Percentiles rank a stretch among this genome's conserved stretches.
phyloP scores from a whole-genome alignment of 495 filamentous ascomycete genomes.

The Penicillium subrubescens region DNA sequence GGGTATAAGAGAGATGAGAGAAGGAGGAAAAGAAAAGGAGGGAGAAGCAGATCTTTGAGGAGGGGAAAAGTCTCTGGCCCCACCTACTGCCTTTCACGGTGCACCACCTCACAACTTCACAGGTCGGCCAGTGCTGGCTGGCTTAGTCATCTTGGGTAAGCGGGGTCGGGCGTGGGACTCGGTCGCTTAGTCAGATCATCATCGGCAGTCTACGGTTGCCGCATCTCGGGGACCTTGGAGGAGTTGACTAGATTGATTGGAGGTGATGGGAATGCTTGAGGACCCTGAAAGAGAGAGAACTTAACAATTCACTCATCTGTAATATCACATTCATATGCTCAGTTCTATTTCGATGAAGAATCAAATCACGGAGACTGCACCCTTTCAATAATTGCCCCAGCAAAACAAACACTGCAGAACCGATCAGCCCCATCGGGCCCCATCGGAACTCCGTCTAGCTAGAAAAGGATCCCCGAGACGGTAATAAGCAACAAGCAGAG shows the following conservation, averaged over 20 bases:
- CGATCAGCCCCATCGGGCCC: not conserved
- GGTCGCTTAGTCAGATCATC: not conserved
- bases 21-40: constrained; percentile 21
- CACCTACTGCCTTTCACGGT: constrained; percentile 7
- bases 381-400: not conserved
- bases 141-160: constrained; percentile 1
- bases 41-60: constrained; percentile 22
- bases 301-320: not conserved
- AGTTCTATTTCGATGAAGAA: not conserved
- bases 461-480: not conserved
- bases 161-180: not conserved
- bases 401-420: not conserved
- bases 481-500: not conserved
- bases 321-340: not conserved
- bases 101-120: not conserved
- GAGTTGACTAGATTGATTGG: not conserved
- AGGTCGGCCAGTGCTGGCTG: not conserved
- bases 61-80: constrained; percentile 27
- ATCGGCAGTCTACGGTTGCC: not conserved
- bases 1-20: constrained; percentile 11
- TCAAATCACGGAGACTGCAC: not conserved
- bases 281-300: not conserved
- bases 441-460: not conserved
- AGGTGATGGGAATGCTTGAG: not conserved
- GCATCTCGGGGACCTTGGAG: not conserved